phyloP scores from a whole-genome alignment of 2,329 filamentous ascomycete genomes.

The Orbilia quercus region DNA sequence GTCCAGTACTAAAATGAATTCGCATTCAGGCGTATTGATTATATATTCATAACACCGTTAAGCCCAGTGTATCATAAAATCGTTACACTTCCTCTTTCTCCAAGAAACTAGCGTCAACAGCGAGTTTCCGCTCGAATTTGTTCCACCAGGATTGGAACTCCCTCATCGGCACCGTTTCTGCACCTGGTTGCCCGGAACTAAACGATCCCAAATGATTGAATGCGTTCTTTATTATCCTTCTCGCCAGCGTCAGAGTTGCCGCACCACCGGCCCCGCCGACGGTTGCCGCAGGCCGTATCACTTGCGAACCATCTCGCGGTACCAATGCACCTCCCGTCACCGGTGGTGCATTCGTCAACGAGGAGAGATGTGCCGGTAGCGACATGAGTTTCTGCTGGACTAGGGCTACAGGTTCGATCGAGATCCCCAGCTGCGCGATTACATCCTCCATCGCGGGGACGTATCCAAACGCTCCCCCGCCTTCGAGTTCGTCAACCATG shows the following conservation, averaged over 20 bases:
- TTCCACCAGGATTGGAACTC: slow-evolving; percentile 98
- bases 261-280: no score
- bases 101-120: slow-evolving; percentile 87
- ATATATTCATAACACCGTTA: no score
- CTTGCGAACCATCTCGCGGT: slow-evolving; percentile 50
- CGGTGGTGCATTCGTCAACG: slow-evolving; percentile 56
- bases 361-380: slow-evolving; percentile 66
- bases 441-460: slow-evolving; percentile 31
- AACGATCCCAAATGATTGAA: slow-evolving; percentile 97
- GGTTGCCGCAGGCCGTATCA: slow-evolving; percentile 58
- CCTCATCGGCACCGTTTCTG: slow-evolving; percentile 91
- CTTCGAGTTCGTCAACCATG: slow-evolving; percentile 63
- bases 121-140: slow-evolving; percentile 90
- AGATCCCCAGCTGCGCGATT: slow-evolving; percentile 73
- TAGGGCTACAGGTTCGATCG: slow-evolving; percentile 78
- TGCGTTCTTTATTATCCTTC: slow-evolving; percentile 94
- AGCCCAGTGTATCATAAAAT: slow-evolving; percentile 6
- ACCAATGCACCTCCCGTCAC: slow-evolving; percentile 46
- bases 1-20: no score
- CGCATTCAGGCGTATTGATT: no score
- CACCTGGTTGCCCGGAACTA: slow-evolving; percentile 70
- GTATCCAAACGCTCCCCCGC: slow-evolving; percentile 60
- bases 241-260: slow-evolving; percentile 80
- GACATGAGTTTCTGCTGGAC: slow-evolving; percentile 77
- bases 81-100: slow-evolving; percentile 73